phyloP scores from a whole-genome alignment of 345 rosid genomes.

The Erodium maritimum region DNA sequence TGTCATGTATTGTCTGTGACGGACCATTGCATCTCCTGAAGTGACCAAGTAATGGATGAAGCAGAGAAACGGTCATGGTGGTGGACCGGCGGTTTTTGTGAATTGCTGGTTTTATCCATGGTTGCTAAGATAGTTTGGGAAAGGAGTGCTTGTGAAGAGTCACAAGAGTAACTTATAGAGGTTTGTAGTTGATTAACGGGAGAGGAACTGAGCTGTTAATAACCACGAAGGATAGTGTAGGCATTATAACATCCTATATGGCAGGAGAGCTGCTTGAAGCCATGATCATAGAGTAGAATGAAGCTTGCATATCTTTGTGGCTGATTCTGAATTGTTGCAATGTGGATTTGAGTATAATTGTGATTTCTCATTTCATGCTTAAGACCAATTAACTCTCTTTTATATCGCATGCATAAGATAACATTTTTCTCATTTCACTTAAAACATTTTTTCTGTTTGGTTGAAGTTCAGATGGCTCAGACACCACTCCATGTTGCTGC shows the following conservation, averaged over 20 bases:
- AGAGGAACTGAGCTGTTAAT: background rate
- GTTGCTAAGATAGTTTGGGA: background rate
- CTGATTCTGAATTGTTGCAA: background rate
- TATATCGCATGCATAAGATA: background rate
- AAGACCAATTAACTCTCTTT: background rate
- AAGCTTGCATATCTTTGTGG: background rate
- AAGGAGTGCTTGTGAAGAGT: background rate
- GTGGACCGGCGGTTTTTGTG: background rate
- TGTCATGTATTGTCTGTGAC: background rate
- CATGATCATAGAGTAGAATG: background rate
- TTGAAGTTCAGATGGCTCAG: constrained; percentile 74
- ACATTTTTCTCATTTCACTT: background rate
- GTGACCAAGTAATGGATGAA: background rate
- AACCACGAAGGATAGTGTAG: background rate
- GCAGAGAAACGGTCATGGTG: background rate
- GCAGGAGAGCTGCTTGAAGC: background rate
- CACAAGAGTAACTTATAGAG: background rate
- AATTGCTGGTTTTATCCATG: background rate
- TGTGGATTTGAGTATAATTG: background rate
- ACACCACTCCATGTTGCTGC: constrained; percentile 96
- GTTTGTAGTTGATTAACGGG: background rate
- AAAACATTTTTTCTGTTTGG: constrained; percentile 1
- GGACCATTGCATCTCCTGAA: background rate
- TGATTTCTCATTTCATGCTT: background rate
- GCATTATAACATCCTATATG: background rate